Percentiles rank a stretch among this genome's conserved stretches.
Conservation (phyloP, 768 basidiomycete species). For the Trametes cinnabarina region DNA sequence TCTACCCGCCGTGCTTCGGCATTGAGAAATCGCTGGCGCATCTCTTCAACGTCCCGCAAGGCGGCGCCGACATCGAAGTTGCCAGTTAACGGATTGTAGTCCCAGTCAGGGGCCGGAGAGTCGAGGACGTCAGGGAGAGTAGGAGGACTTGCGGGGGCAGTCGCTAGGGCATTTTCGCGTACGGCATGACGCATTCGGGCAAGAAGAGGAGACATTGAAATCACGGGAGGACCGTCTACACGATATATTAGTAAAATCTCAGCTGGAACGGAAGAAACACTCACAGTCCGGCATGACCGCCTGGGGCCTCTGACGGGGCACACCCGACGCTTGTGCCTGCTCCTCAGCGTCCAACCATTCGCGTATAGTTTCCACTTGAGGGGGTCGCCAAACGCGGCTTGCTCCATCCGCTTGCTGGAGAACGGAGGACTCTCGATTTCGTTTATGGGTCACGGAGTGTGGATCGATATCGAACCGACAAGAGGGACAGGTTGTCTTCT, state of each 20-base stretch:
- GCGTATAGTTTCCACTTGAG: constrained; percentile 14
- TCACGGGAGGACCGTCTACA: background rate
- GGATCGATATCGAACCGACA: constrained; percentile 84
- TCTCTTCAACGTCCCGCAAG: background rate
- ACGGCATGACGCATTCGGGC: background rate
- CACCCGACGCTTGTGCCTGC: background rate
- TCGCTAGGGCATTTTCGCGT: too few species aligned
- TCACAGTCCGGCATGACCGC: constrained; percentile 12
- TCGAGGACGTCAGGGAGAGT: background rate
- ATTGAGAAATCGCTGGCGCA: background rate
- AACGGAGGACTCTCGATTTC: background rate
- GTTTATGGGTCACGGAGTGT: constrained; percentile 55
- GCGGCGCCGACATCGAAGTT: background rate
- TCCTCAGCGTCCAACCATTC: constrained; percentile 27
- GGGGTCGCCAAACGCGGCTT: constrained; percentile 21
- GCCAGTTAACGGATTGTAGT: background rate
- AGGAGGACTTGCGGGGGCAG: background rate
- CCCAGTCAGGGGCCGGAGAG: background rate
- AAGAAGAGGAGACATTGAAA: background rate
- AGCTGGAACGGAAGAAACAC: background rate
- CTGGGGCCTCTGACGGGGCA: constrained; percentile 4
- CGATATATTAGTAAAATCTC: background rate
- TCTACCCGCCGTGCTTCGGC: background rate
- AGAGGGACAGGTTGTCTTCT: constrained; percentile 80
- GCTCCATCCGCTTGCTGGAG: background rate